Base-by-base conservation (phyloP, 2,329 filamentous ascomycete species). In the Arachnomyces sp. region DNA sequence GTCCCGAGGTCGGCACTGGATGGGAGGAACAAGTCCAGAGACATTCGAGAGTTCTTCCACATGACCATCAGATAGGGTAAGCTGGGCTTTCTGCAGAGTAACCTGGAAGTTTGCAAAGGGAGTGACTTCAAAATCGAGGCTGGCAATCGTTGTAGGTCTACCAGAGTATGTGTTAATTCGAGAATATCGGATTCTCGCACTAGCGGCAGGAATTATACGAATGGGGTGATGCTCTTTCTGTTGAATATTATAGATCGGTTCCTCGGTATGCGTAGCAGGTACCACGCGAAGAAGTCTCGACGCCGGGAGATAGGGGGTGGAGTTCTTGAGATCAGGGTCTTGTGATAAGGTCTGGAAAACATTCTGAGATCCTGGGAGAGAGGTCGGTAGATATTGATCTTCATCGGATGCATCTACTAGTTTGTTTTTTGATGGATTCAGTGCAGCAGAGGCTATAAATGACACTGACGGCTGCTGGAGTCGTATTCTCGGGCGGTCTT, bases 291-390 rank as follows among this genome's bases (percentile, higher is more conserved):
- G 67, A 36, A 79, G 68, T 35, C 73, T 64, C 32, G 73, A 71
- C 16, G 75, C 73, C n/a, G 75, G 74, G 8, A 80, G 65, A 39
- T 70, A 70, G 20, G 73, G 70, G 32, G 68, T 60, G 15, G 65
- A 61, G 13, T 64, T 61, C n/a, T 54, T 54, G 20, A 73, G 55
- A 2, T 63, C 60, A 32, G 70, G 69, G 44, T 74, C 70, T 33
- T 61, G 64, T 15, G 69, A 65, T 38, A 79, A 67, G 3, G 76
- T 63, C 46, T 77, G 70, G 7, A 80, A 62, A 12, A 80, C 64
- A 44, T 79, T 80, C 7, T 69, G 59, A 1, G 76, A 73, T n/a
- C 72, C 64, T 4, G 74, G 72, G n/a, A 73, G 61, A 34, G 70
- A 63, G 35, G 71, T 70, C 12, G 71, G 67, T 5, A 79, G 63